These are phyloP conservation scores for Straminergon stramineum DNA, from an alignment of 225 moss, liverwort and hornwort genomes.

Conservation along the genomic window DNA sequence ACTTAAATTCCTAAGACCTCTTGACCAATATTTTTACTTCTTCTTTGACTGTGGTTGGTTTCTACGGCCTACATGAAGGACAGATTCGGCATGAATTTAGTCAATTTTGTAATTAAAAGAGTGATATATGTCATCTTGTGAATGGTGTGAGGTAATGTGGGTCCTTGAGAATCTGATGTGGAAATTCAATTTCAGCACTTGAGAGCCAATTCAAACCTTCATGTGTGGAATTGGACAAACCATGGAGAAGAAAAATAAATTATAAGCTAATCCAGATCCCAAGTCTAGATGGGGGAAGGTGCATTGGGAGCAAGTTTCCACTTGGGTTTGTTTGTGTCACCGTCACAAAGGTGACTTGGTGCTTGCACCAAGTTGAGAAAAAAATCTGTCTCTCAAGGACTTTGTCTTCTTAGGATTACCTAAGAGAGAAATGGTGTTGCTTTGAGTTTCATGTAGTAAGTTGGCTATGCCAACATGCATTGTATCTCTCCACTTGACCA, in stretches of 20 bases:
- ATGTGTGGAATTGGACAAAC: no score
- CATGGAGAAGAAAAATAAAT: no score
- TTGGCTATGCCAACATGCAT: accelerated
- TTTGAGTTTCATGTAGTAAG: neutral
- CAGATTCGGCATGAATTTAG: no score
- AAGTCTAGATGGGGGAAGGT: neutral
- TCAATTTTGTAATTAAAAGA: no score
- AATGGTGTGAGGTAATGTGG: no score
- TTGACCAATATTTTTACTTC: accelerated
- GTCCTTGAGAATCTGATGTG: no score
- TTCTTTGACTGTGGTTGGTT: accelerated
- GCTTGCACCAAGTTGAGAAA: neutral
- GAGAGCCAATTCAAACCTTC: no score
- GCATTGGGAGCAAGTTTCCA: neutral
- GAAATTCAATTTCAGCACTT: no score
- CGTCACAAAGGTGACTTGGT: neutral
- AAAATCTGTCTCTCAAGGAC: neutral
- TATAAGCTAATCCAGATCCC: accelerated
- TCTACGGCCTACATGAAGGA: no score
- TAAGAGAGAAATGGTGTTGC: accelerated
- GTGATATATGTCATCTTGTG: no score
- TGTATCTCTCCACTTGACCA: neutral
- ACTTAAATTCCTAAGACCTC: neutral
- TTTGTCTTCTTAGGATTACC: accelerated
- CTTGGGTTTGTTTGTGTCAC: neutral